Evolutionary conservation across 2,329 filamentous ascomycete species (phyloP).

Genomic region (Penicillium concentricum): DNA sequence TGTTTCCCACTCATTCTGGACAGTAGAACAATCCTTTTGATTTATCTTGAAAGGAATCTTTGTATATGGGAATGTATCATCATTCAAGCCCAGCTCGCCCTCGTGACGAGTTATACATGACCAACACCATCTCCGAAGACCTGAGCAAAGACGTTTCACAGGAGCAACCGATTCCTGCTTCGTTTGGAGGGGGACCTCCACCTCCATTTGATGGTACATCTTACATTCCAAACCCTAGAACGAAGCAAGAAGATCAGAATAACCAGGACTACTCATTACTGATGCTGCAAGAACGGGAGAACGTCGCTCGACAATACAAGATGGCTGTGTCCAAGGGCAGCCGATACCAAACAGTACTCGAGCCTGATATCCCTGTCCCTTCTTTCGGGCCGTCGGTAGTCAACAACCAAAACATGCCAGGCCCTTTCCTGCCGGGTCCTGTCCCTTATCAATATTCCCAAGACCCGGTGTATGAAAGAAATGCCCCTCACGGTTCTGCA

Average conservation of each 20-base stretch:
- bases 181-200: not conserved
- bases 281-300: not conserved
- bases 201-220: not conserved
- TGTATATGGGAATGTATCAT: not conserved
- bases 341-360: not conserved
- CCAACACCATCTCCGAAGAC: constrained; percentile 3
- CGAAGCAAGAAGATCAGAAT: not conserved
- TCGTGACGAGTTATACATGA: not conserved
- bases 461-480: not conserved
- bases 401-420: not conserved
- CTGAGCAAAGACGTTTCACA: not conserved
- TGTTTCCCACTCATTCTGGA: not conserved
- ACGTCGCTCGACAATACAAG: not conserved
- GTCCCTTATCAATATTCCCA: not conserved
- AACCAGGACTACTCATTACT: not conserved
- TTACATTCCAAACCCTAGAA: not conserved
- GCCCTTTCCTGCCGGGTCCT: not conserved
- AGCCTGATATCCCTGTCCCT: not conserved
- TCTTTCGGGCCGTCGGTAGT: not conserved
- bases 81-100: not conserved
- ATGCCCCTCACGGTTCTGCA: not conserved
- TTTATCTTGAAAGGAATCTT: not conserved
- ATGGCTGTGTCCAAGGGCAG: not conserved
- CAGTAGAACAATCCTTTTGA: not conserved
- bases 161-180: not conserved